Evolutionary conservation across 371 early-diverging fungal genomes (phyloP).

Genomic region (Zancudomyces culisetae): DNA sequence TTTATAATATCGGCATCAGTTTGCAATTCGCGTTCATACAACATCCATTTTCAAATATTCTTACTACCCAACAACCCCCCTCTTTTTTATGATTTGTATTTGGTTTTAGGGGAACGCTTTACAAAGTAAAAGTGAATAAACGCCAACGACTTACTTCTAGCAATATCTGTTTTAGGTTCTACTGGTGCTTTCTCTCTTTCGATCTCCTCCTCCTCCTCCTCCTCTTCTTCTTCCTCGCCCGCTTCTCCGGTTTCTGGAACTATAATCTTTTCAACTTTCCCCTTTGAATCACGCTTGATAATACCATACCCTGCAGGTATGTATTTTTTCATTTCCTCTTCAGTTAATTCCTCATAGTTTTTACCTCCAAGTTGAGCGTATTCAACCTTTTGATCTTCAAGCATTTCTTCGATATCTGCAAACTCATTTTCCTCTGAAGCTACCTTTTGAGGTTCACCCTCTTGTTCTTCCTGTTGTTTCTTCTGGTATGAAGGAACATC

Average conservation of each 20-base stretch:
- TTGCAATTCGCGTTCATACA: too few relatives aligned
- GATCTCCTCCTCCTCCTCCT: constrained; percentile 25
- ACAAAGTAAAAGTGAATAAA: too few relatives aligned
- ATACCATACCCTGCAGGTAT: constrained; percentile 47
- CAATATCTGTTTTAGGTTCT: constrained; percentile 4
- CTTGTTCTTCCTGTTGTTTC: constrained; percentile 4
- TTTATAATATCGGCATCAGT: too few relatives aligned
- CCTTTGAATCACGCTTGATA: constrained; percentile 67
- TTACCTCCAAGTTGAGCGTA: constrained; percentile 11
- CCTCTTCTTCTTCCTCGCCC: constrained; percentile 19
- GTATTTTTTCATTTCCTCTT: constrained; percentile 28
- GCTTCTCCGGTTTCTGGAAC: constrained; percentile 17
- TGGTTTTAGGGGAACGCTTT: too few relatives aligned
- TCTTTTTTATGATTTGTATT: too few relatives aligned
- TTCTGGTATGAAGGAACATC: constrained; percentile 3
- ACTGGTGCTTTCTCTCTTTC: too few relatives aligned
- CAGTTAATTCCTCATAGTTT: constrained; percentile 26
- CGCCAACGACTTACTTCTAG: constrained; percentile 4
- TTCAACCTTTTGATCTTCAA: constrained; percentile 5
- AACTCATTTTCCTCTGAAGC: constrained; percentile 4
- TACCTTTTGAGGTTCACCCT: not conserved
- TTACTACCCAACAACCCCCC: too few relatives aligned
- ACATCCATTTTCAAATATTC: too few relatives aligned
- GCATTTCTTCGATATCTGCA: constrained; percentile 11
- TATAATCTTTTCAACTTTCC: constrained; percentile 52